phyloP scores from a whole-genome alignment of 164 flowering plant genomes.

The Nymphaea colorata region DNA sequence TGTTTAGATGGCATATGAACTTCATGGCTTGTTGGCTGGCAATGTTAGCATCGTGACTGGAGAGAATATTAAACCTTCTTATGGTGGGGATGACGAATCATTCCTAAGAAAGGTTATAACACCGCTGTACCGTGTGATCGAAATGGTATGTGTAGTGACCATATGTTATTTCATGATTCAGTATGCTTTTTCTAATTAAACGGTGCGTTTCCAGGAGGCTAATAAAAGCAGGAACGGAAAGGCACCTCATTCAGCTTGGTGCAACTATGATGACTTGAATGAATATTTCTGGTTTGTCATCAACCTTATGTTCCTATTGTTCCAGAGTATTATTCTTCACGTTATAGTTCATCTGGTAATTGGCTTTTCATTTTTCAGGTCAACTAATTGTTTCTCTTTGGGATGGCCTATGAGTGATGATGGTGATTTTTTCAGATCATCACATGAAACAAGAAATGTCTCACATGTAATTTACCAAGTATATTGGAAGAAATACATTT shows the following conservation, averaged over 20 bases:
- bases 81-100: constrained; percentile 98
- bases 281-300: constrained; percentile 92
- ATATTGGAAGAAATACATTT: neutral
- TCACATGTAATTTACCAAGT: constrained; percentile 23
- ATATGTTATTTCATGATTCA: neutral
- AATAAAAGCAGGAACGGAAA: constrained; percentile 64
- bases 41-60: constrained; percentile 96
- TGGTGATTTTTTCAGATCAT: constrained; percentile 34
- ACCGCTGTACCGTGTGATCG: constrained; percentile 82
- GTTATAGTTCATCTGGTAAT: neutral
- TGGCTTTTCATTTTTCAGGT: constrained; percentile 32
- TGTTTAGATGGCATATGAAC: constrained; percentile 96
- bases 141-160: constrained; percentile 38
- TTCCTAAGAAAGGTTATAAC: constrained; percentile 89
- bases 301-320: constrained; percentile 11
- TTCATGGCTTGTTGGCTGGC: constrained; percentile 92
- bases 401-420: constrained; percentile 76
- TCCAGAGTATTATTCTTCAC: neutral
- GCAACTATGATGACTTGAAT: constrained; percentile 92
- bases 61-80: constrained; percentile 93
- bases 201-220: constrained; percentile 42
- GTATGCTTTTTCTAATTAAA: neutral
- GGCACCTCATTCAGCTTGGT: constrained; percentile 86
- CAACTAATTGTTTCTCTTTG: constrained; percentile 76
- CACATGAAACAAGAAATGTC: constrained; percentile 25